Evolutionary conservation across 345 rosid species (phyloP).

Genomic region (Brassica juncea): DNA sequence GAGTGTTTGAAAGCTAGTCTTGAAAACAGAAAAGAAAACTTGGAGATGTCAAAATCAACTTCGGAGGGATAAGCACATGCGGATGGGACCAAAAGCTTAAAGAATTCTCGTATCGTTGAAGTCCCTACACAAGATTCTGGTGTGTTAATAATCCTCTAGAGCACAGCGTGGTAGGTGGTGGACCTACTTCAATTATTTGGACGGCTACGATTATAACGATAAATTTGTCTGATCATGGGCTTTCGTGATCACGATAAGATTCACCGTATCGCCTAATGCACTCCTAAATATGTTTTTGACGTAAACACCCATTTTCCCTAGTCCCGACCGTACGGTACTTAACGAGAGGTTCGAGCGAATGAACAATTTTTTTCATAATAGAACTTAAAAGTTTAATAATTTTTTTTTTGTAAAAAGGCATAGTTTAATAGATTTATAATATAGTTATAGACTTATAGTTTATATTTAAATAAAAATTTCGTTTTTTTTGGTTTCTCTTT

Average conservation of each 20-base stretch:
- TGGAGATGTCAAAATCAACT: conserved; percentile 39
- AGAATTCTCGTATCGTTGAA: conserved; percentile 38
- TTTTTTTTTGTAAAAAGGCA: background rate
- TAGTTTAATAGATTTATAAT: background rate
- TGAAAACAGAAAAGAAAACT: background rate
- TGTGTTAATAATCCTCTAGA: conserved; percentile 28
- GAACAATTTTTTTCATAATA: background rate
- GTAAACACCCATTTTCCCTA: background rate
- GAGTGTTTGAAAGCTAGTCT: conserved; percentile 1
- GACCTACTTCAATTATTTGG: conserved; percentile 32
- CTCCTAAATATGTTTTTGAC: background rate
- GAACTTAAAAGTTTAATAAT: background rate
- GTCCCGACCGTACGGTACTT: background rate
- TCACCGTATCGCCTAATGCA: background rate
- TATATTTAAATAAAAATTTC: background rate
- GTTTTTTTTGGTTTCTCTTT: no score
- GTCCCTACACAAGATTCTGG: conserved; percentile 23
- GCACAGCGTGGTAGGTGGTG: conserved; percentile 22
- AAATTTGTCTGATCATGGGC: conserved; percentile 33
- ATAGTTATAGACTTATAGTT: background rate
- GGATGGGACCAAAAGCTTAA: conserved; percentile 27
- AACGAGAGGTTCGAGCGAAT: background rate
- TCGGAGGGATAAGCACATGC: conserved; percentile 39
- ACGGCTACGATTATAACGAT: conserved; percentile 29
- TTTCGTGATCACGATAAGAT: conserved; percentile 40